Evolutionary conservation across 2,329 filamentous ascomycete genomes (phyloP).

Genomic region (Bipolaris sorokiniana): DNA sequence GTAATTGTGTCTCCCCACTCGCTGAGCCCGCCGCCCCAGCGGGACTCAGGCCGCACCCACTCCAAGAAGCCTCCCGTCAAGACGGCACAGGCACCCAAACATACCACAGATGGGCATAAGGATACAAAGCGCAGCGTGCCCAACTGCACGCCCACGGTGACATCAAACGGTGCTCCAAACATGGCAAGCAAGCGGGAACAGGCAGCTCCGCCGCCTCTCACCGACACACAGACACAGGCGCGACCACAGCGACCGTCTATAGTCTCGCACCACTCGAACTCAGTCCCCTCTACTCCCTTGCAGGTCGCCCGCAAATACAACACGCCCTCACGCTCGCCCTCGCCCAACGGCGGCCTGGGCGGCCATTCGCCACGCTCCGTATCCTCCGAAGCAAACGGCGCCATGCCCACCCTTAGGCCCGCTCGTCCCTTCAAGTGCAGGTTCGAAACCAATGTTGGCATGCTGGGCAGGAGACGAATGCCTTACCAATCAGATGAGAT

Average conservation of each 20-base stretch:
- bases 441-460: slow-evolving; percentile 83
- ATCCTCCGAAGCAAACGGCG: slow-evolving; percentile 84
- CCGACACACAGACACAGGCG: slow-evolving; percentile 12
- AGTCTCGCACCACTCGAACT: slow-evolving; percentile 75
- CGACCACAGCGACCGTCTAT: slow-evolving; percentile 56
- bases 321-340: slow-evolving; percentile 77
- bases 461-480: slow-evolving; percentile 80
- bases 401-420: slow-evolving; percentile 70
- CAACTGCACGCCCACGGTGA: slow-evolving; percentile 48
- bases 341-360: slow-evolving; percentile 72
- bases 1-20: slow-evolving; percentile 50
- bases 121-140: slow-evolving; percentile 39
- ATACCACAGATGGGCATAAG: slow-evolving; percentile 50
- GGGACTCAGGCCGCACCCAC: slow-evolving; percentile 38
- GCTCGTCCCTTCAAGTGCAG: slow-evolving; percentile 70
- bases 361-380: slow-evolving; percentile 89
- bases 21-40: slow-evolving; percentile 41
- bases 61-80: slow-evolving; percentile 40
- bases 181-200: slow-evolving; percentile 42
- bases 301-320: slow-evolving; percentile 85
- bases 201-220: slow-evolving; percentile 22
- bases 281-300: slow-evolving; percentile 90
- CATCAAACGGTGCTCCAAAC: slow-evolving; percentile 37
- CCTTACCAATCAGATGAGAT: slow-evolving; percentile 90
- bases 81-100: slow-evolving; percentile 35